Base-by-base conservation (phyloP, 169 alveolate genomes). In the Eimeria sp. region DNA sequence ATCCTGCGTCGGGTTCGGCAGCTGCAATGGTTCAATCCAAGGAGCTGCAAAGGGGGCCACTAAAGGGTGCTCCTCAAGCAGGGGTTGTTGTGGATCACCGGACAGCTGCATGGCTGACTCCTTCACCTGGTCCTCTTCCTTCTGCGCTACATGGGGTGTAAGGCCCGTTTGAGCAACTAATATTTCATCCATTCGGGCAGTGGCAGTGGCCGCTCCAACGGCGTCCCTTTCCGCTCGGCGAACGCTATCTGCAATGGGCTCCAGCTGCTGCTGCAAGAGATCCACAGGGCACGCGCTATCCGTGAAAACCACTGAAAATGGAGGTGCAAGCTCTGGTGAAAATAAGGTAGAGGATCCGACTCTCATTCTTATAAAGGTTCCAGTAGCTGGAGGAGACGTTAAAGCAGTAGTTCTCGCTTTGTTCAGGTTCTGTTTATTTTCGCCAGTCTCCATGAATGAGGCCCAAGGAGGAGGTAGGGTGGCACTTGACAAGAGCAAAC, bases 11-110 rank as follows among this genome's bases (percentile, higher is more conserved):
- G 9, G 56, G 46, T 46, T 30, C n/a, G 43, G 62, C 80, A 87
- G 62, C 20, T 87, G 93, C 78, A 87, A 64, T 20, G 93, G 93
- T 13, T 87, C 93, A 62, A 87, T 27, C 93, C 93, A 87, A 20
- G 93, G 68, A 43, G 82, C 23, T 40, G 93, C 23, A 60, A 87
- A 64, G 27, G 93, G 82, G 16, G 93, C 33, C 80, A 87, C 78
- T 64, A 87, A 10, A 46, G 58, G 93, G 72, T 87, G 93, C 33
- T 64, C 83, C 18, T 46, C 82, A 20, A 10, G 54, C 64, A 27
- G 62, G 37, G 52, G 93, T 49, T 64, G 62, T 23, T 20, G 58
- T 37, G 60, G 37, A 33, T 33, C 25, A 23, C 25, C 68, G 33
- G 72, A 23, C 20, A 56, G 90, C 58, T 58, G 90, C 56, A 18